A percentile compares a stretch with the other conserved stretches of the same genome.
Conservation (phyloP, 148 eudicot species). For the Rhododendron molle region DNA sequence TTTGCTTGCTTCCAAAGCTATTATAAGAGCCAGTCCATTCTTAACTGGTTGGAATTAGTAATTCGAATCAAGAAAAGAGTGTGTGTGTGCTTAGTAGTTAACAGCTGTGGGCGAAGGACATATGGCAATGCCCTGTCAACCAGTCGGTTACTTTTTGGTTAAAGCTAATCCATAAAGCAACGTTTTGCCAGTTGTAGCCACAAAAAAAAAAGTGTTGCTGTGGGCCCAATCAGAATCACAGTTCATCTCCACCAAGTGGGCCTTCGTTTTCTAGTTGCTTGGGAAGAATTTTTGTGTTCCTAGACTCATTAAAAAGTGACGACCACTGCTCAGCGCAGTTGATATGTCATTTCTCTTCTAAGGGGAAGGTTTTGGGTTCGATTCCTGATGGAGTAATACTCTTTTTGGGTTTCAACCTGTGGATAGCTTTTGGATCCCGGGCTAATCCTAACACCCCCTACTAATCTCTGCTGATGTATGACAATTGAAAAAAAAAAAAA, state of each 20-base stretch:
- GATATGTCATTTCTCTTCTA: too few species aligned
- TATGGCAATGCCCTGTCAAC: neutral
- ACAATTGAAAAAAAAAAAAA: too few species aligned
- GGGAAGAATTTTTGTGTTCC: too few species aligned
- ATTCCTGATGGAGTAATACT: too few species aligned
- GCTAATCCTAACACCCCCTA: too few species aligned
- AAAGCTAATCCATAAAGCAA: neutral
- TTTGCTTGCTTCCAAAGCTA: neutral
- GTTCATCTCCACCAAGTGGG: neutral
- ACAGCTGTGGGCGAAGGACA: neutral
- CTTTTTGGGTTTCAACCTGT: too few species aligned
- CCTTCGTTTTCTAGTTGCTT: neutral
- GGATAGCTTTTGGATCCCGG: too few species aligned
- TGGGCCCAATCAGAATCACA: neutral
- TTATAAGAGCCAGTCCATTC: too few species aligned
- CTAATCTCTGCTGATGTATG: too few species aligned
- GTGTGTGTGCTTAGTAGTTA: neutral
- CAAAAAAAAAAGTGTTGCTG: neutral
- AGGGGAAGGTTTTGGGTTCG: too few species aligned
- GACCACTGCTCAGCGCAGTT: too few species aligned
- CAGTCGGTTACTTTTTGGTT: neutral
- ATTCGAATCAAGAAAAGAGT: neutral
- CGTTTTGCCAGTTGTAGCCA: neutral
- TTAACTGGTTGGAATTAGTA: neutral
- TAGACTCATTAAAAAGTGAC: too few species aligned